phyloP scores from a whole-genome alignment of 2,329 filamentous ascomycete genomes.

The Fusarium longipes region DNA sequence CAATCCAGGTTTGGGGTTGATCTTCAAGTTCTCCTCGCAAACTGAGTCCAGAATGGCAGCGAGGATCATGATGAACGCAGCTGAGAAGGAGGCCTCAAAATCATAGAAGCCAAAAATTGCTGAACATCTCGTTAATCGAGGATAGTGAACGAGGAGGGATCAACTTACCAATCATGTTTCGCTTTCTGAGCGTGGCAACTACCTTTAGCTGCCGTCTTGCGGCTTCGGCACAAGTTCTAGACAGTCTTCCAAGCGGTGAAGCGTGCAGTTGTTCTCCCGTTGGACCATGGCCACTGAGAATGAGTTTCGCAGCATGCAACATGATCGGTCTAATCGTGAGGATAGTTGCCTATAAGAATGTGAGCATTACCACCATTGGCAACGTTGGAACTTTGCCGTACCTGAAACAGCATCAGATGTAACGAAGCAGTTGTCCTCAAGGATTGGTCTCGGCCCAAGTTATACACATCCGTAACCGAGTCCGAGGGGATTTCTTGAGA shows the following conservation, averaged over 20 bases:
- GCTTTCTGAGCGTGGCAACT: conserved; percentile 45
- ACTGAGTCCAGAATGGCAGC: conserved; percentile 44
- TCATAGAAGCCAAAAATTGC: conserved; percentile 46
- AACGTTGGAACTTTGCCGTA: background rate
- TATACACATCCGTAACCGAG: conserved; percentile 40
- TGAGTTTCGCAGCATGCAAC: conserved; percentile 46
- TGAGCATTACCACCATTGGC: background rate
- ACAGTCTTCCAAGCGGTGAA: conserved; percentile 45
- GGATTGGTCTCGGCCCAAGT: conserved; percentile 44
- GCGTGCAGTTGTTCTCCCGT: conserved; percentile 40
- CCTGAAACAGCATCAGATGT: conserved; percentile 51
- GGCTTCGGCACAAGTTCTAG: conserved; percentile 47
- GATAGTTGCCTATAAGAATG: conserved; percentile 42
- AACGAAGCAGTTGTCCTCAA: conserved; percentile 48
- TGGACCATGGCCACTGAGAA: conserved; percentile 41
- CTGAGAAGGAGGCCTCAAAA: conserved; percentile 45
- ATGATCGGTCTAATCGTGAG: conserved; percentile 48
- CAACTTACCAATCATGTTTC: conserved; percentile 46
- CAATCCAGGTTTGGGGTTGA: conserved; percentile 43
- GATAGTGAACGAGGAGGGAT: fast-evolving
- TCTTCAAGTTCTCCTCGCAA: conserved; percentile 42
- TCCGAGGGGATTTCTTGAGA: conserved; percentile 45
- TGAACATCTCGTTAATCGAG: background rate
- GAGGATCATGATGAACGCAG: conserved; percentile 46
- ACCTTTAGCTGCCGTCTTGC: conserved; percentile 46